Conservation (phyloP, 345 rosid species). For the Brassica carinata region DNA sequence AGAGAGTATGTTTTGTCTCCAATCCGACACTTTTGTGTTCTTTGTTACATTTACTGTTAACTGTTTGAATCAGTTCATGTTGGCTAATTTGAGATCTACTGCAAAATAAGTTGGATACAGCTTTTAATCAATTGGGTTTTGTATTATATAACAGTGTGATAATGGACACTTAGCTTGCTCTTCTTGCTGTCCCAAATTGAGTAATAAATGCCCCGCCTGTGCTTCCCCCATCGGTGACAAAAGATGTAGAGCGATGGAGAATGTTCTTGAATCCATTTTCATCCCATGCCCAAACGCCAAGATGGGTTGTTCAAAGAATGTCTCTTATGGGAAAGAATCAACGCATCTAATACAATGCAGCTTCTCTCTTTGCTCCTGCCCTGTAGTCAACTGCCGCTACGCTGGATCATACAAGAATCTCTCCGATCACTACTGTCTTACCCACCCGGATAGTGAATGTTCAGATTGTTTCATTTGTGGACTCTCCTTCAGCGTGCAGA, state of each 20-base stretch:
- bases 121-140: too few relatives aligned
- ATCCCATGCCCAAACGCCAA: neutral
- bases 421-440: neutral
- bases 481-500: neutral
- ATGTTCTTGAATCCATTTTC: neutral
- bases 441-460: neutral
- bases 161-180: neutral
- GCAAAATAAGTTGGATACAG: too few relatives aligned
- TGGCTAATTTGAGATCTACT: too few relatives aligned
- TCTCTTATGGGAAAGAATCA: neutral
- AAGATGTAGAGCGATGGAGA: neutral
- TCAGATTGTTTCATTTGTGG: neutral
- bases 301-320: neutral
- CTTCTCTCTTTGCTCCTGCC: neutral
- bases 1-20: too few relatives aligned
- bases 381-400: neutral
- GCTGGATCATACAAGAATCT: neutral
- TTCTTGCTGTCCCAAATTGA: neutral
- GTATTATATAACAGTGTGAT: neutral
- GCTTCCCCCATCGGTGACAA: neutral
- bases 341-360: neutral
- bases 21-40: too few relatives aligned
- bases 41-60: too few relatives aligned
- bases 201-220: neutral
- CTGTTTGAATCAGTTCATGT: too few relatives aligned